phyloP scores from a whole-genome alignment of 2,329 filamentous ascomycete species.

The Colletotrichum scovillei region DNA sequence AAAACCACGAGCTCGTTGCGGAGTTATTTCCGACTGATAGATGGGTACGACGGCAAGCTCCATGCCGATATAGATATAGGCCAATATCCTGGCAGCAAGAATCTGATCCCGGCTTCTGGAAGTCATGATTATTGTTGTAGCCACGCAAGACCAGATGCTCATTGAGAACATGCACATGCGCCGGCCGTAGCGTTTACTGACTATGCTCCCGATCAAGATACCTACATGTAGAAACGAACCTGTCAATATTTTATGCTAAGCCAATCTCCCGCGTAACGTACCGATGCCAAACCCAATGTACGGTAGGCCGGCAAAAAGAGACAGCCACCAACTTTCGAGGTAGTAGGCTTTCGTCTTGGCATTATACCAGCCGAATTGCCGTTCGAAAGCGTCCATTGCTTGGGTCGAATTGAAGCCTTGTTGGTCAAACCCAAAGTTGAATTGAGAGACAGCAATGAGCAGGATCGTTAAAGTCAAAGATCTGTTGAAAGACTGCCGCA shows the following conservation, averaged over 20 bases:
- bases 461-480: conserved; percentile 34
- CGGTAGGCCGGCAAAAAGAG: conserved; percentile 48
- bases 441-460: conserved; percentile 47
- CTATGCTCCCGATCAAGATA: conserved; percentile 42
- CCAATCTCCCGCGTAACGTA: background rate
- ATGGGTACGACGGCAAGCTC: conserved; percentile 51
- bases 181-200: conserved; percentile 45
- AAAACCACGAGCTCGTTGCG: conserved; percentile 44
- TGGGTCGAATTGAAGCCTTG: conserved; percentile 49
- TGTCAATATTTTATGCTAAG: background rate
- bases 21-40: conserved; percentile 48
- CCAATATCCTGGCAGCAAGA: conserved; percentile 48
- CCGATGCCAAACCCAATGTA: conserved; percentile 47
- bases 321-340: conserved; percentile 42
- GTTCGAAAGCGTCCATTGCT: conserved; percentile 49
- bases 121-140: conserved; percentile 47
- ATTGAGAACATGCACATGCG: conserved; percentile 49
- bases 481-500: conserved; percentile 30
- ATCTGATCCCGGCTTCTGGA: conserved; percentile 44
- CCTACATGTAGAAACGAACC: background rate
- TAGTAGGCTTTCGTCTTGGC: conserved; percentile 38
- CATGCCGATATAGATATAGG: conserved; percentile 53
- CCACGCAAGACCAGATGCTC: conserved; percentile 47
- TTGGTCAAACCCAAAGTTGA: conserved; percentile 55
- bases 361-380: conserved; percentile 46